phyloP scores from a whole-genome alignment of 305 asterid genomes.

The Fraxinus paxiana region DNA sequence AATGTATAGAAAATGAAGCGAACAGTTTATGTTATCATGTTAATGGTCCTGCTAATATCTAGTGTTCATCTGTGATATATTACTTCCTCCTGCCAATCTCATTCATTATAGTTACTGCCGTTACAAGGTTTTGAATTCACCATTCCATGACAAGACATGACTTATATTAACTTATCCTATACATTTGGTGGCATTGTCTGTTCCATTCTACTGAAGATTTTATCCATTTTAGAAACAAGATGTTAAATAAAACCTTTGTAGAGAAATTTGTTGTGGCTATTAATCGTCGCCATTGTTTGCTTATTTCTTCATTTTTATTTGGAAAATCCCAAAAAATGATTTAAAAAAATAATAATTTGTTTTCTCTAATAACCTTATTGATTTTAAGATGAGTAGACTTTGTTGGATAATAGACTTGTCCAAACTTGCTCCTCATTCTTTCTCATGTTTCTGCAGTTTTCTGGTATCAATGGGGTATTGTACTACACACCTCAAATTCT shows the following conservation, averaged over 20 bases:
- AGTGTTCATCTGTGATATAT: not conserved
- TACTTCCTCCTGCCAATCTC: not conserved
- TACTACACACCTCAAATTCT: slow-evolving; percentile 93
- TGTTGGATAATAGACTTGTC: not conserved
- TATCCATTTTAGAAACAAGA: not conserved
- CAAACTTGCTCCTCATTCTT: not conserved
- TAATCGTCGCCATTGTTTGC: not conserved
- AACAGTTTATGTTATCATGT: not conserved
- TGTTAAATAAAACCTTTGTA: not conserved
- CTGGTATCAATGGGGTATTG: slow-evolving; percentile 86
- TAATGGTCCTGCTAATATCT: not conserved
- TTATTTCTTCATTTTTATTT: not conserved
- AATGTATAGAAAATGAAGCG: not conserved
- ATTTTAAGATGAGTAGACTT: not conserved
- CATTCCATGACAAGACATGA: not conserved
- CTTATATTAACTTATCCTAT: not conserved
- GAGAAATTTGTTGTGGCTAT: not conserved
- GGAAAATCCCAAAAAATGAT: not conserved
- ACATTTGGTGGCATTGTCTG: not conserved
- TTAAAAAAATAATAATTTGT: not conserved
- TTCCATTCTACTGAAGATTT: not conserved
- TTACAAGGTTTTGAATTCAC: not conserved
- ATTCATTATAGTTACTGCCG: not conserved
- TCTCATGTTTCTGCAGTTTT: slow-evolving; percentile 50
- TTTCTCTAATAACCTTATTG: not conserved